A percentile compares a stretch with the other conserved stretches of the same genome.
Conservation (phyloP, 176 grass and related monocot species). For the Oryza coarctata region DNA sequence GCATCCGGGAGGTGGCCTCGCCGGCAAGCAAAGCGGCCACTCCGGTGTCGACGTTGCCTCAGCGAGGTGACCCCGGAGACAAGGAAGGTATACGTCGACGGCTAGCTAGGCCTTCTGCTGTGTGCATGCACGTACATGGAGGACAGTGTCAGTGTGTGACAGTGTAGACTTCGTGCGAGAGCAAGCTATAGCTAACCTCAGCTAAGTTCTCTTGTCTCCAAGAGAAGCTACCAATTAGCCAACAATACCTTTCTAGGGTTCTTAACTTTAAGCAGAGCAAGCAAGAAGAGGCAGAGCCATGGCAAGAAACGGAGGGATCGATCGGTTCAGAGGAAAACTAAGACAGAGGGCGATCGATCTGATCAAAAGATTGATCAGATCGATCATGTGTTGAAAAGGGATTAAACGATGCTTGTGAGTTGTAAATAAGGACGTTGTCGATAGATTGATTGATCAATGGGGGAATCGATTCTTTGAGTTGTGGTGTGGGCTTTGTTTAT, state of each 20-base stretch:
- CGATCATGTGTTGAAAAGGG: conserved; percentile 42
- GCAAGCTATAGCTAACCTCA: background rate
- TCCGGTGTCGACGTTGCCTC: conserved; percentile 10
- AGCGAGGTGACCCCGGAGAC: conserved; percentile 39
- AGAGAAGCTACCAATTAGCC: background rate
- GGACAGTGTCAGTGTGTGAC: conserved; percentile 1
- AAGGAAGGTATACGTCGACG: conserved; percentile 77
- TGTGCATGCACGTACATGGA: background rate
- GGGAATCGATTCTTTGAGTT: conserved; percentile 68
- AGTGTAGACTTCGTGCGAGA: conserved; percentile 7
- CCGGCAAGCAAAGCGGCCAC: conserved; percentile 59
- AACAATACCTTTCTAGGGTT: conserved; percentile 8
- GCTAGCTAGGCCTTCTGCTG: background rate
- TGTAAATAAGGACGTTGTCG: conserved; percentile 24
- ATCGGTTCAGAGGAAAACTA: background rate
- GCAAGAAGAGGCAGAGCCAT: background rate
- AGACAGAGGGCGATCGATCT: background rate
- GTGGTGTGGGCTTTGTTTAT: conserved; percentile 49
- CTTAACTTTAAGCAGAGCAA: background rate
- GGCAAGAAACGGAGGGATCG: too few species aligned
- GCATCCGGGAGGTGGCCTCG: conserved; percentile 36
- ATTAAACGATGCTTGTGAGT: conserved; percentile 26
- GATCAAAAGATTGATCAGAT: conserved; percentile 13
- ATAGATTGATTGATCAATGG: background rate
- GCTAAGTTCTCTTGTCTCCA: background rate